Base-by-base conservation (phyloP, 345 rosid species). In the Eucalyptus coolabah region DNA sequence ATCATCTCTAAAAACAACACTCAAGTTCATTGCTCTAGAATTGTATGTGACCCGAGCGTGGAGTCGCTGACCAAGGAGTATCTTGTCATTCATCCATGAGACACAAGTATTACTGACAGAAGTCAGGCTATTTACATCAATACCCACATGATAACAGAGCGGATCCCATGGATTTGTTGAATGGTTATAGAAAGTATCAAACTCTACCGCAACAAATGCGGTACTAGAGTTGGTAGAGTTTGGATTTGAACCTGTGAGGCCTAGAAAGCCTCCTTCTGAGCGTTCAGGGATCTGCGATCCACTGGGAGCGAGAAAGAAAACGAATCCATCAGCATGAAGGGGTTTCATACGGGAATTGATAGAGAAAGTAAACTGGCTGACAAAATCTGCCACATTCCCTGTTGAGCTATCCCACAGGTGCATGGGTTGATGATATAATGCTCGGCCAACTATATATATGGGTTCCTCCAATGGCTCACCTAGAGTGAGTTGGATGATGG, bases 321-420 rank as follows among this genome's bases (percentile, higher is more conserved):
- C 89, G 2, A 91, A 56, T 19, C 92, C 92, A 44, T 89, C 92
- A 6, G 89, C 89, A 44, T 50, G 34, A 14, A 7, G 1, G 2
- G 50, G 4, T 4, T 21, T 28, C 8, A 28, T 54, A 24, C 2
- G 8, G 9, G 88, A 81, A 19, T 72, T 8, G 23, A 92, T 83
- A 8, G n/a, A 26, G 65, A 92, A 90, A 24, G 92, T 89, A 82
- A 92, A 92, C 44, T 87, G 86, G 19, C 89, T 91, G 37, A 23
- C 69, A 90, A 91, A 91, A 86, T 90, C 89, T 54, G 93, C 32
- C 50, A 90, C 87, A 26, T 87, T 90, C 50, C 91, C 85, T 4
- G 92, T 56, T 34, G 83, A 87, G 8, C 60, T 80, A 65, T 89
- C 91, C 92, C 92, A 91, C 60, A 92, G 88, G 50, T 18, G 93